Percentiles rank a stretch among this genome's conserved stretches.
Conservation (phyloP, 192 early-diverging fungal genomes). For the Dimargaris verticillata region DNA sequence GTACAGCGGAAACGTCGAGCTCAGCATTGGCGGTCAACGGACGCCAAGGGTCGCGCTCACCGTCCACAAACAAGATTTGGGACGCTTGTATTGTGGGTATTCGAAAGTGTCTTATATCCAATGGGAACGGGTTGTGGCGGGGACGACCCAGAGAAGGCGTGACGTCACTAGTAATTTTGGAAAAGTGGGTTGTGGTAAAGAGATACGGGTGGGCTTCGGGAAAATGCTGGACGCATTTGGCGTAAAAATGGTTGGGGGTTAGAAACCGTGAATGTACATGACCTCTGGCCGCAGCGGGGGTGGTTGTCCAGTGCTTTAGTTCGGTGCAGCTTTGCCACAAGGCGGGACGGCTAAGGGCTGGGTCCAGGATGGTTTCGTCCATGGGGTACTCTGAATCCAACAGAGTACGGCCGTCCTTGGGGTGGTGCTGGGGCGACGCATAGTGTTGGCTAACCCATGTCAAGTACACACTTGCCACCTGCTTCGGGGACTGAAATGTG, state of each 20-base stretch:
- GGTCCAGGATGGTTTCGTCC: no score
- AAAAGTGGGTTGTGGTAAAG: no score
- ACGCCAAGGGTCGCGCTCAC: constrained; percentile 27
- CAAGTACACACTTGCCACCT: background rate
- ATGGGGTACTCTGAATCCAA: no score
- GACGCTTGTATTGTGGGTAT: no score
- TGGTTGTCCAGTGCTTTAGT: constrained; percentile 26
- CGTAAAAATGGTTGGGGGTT: constrained; percentile 13
- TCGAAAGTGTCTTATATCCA: no score
- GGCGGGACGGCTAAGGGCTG: no score
- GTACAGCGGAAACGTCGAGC: no score
- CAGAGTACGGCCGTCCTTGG: no score
- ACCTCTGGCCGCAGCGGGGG: constrained; percentile 1
- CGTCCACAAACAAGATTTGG: constrained; percentile 30
- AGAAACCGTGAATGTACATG: constrained; percentile 13
- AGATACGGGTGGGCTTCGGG: constrained; percentile 12
- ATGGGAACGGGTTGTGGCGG: background rate
- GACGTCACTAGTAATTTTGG: constrained; percentile 11
- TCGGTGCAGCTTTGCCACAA: constrained; percentile 38
- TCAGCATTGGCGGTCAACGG: constrained; percentile 16
- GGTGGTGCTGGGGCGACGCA: no score
- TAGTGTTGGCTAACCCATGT: background rate
- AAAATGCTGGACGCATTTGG: constrained; percentile 22
- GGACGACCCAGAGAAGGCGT: background rate
- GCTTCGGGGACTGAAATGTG: no score